Percentiles rank a stretch among this genome's conserved stretches.
These are phyloP conservation scores for Iris macrosiphon DNA, from an alignment of 106 monocot genomes.

Conservation along the genomic window DNA sequence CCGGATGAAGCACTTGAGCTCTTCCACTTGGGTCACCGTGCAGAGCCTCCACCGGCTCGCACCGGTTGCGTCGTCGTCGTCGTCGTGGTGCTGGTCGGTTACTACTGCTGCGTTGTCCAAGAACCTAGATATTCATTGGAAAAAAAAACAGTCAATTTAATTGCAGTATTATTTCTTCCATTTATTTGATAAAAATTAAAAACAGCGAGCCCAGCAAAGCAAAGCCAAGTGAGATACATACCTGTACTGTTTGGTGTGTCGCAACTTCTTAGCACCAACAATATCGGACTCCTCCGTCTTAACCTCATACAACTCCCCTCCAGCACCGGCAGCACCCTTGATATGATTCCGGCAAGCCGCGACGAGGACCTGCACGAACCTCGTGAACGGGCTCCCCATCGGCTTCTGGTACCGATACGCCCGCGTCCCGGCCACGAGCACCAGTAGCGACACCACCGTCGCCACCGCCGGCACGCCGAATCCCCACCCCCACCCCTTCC, in stretches of 20 bases:
- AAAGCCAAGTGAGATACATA: no score
- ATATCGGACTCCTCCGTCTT: conserved; percentile 13
- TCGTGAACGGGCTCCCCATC: conserved; percentile 22
- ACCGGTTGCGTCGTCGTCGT: no score
- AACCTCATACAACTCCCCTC: conserved; percentile 13
- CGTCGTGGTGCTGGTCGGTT: not conserved
- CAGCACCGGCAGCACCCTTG: not conserved
- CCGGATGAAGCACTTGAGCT: conserved; percentile 39
- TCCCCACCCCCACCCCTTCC: conserved; percentile 30
- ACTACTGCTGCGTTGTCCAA: conserved; percentile 23
- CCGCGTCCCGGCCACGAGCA: conserved; percentile 10
- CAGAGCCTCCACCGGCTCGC: conserved; percentile 37
- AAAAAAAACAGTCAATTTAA: no score
- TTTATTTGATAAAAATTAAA: no score
- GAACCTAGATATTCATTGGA: no score
- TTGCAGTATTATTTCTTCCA: no score
- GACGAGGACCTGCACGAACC: conserved; percentile 22
- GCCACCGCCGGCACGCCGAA: conserved; percentile 23
- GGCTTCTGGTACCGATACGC: conserved; percentile 20
- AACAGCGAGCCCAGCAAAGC: no score
- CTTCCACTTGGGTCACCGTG: conserved; percentile 59
- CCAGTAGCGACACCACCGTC: conserved; percentile 11
- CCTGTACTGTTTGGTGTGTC: conserved; percentile 28
- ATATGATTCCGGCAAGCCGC: conserved; percentile 15
- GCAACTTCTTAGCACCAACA: conserved; percentile 15